These are phyloP conservation scores for Skeletonema potamos DNA, from an alignment of 108 stramenopile genomes.

Conservation along the genomic window DNA sequence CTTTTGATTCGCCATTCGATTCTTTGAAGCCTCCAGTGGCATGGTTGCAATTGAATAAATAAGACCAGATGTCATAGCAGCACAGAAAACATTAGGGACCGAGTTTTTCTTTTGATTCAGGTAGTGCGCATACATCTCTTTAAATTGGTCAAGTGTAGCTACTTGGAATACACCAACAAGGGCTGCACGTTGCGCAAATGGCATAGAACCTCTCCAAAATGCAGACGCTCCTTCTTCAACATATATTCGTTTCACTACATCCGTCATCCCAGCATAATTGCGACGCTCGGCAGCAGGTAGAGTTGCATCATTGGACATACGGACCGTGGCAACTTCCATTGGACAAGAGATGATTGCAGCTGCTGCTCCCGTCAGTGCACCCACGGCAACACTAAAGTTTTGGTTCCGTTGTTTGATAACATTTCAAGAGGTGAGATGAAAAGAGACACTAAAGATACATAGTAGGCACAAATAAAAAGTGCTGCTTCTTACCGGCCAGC, in stretches of 20 bases:
- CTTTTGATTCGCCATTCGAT: constrained; percentile 94
- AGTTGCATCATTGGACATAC: constrained; percentile 90
- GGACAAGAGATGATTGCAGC: constrained; percentile 92
- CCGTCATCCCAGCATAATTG: constrained; percentile 81
- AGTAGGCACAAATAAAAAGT: not conserved
- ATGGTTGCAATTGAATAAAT: constrained; percentile 92
- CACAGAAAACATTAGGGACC: constrained; percentile 85
- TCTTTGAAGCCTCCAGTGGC: constrained; percentile 94
- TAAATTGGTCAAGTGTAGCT: constrained; percentile 94
- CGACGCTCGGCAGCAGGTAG: constrained; percentile 78
- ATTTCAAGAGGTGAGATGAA: not conserved
- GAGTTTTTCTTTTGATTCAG: constrained; percentile 77
- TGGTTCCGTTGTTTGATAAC: not conserved
- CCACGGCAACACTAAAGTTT: constrained; percentile 69
- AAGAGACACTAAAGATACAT: not conserved
- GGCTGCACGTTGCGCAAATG: constrained; percentile 91
- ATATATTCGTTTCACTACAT: constrained; percentile 73
- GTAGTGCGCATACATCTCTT: constrained; percentile 66
- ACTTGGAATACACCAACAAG: constrained; percentile 94
- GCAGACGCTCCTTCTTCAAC: constrained; percentile 84
- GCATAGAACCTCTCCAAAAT: constrained; percentile 90
- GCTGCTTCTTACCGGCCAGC: constrained; percentile 63
- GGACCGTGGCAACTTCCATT: constrained; percentile 92
- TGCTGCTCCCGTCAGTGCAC: constrained; percentile 83
- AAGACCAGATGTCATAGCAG: constrained; percentile 92